Percentiles rank a stretch among this genome's conserved stretches.
Evolutionary conservation across 176 grass and related monocot species (phyloP).

Genomic region (Carex myosuroides): DNA sequence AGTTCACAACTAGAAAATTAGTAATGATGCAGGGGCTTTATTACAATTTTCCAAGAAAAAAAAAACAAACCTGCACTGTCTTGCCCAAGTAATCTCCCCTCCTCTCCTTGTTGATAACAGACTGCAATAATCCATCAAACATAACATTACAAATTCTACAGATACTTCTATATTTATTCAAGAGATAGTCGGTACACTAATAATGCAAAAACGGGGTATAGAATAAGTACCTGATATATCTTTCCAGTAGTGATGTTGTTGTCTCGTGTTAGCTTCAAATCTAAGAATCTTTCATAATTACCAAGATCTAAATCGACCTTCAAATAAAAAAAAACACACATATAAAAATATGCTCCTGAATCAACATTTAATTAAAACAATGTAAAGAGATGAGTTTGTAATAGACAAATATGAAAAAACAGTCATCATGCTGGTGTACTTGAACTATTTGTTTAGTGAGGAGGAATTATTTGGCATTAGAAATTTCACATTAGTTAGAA

Average conservation of each 20-base stretch:
- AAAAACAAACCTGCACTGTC: conserved; percentile 76
- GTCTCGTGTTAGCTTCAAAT: conserved; percentile 94
- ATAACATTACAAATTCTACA: background rate
- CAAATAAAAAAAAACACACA: conserved; percentile 15
- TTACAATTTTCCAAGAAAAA: background rate
- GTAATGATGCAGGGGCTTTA: background rate
- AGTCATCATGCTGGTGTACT: conserved; percentile 20
- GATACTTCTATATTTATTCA: background rate
- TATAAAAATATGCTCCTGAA: background rate
- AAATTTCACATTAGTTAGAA: background rate
- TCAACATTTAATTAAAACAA: background rate
- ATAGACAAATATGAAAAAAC: conserved; percentile 5
- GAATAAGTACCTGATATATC: conserved; percentile 75
- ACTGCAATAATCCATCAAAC: conserved; percentile 33
- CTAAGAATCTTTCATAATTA: conserved; percentile 95
- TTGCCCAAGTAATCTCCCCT: conserved; percentile 94
- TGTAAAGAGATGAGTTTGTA: conserved; percentile 7
- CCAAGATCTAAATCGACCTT: conserved; percentile 99
- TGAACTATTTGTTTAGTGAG: conserved; percentile 8
- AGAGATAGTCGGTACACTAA: background rate
- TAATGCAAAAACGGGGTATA: background rate
- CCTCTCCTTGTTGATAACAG: conserved; percentile 91
- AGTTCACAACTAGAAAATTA: background rate
- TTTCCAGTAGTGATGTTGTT: conserved; percentile 98
- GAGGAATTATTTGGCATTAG: background rate